phyloP scores from a whole-genome alignment of 2,329 filamentous ascomycete genomes.

The Keithomyces neogunnii region DNA sequence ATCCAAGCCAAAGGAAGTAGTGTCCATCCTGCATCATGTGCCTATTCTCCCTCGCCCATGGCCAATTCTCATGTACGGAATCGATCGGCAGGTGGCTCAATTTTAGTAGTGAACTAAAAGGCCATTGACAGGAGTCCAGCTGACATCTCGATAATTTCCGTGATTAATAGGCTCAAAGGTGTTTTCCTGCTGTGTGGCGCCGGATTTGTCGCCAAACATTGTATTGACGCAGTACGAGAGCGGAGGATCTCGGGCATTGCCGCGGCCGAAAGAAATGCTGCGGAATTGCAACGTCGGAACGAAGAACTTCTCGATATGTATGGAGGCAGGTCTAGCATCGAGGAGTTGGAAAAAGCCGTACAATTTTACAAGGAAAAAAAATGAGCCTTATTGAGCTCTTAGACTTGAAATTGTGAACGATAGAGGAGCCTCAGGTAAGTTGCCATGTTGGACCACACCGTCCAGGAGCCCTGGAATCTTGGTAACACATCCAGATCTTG shows the following conservation, averaged over 20 bases:
- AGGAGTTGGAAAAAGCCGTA: slow-evolving; percentile 39
- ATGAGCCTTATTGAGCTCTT: not conserved
- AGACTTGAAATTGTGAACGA: too few relatives aligned
- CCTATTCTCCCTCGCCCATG: too few relatives aligned
- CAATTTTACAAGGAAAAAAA: slow-evolving; percentile 33
- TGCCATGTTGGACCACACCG: too few relatives aligned
- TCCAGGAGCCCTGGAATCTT: too few relatives aligned
- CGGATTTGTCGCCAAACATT: slow-evolving; percentile 27
- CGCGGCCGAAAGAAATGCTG: slow-evolving; percentile 23
- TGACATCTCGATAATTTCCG: not conserved
- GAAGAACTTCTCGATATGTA: slow-evolving; percentile 40
- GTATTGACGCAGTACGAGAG: slow-evolving; percentile 18
- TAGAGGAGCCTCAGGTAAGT: too few relatives aligned
- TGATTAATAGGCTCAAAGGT: slow-evolving; percentile 14
- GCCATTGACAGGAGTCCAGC: not conserved
- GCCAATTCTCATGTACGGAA: too few relatives aligned
- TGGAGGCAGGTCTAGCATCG: slow-evolving; percentile 39
- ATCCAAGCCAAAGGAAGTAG: too few relatives aligned
- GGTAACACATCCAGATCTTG: too few relatives aligned
- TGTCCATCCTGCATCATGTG: too few relatives aligned
- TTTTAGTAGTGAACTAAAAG: not conserved
- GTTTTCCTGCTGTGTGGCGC: slow-evolving; percentile 21
- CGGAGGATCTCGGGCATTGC: slow-evolving; percentile 16
- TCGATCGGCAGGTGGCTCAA: not conserved
- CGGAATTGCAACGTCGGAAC: slow-evolving; percentile 27